Conservation (phyloP, 1,284 basidiomycete genomes). For the Chondrostereum purpureum region DNA sequence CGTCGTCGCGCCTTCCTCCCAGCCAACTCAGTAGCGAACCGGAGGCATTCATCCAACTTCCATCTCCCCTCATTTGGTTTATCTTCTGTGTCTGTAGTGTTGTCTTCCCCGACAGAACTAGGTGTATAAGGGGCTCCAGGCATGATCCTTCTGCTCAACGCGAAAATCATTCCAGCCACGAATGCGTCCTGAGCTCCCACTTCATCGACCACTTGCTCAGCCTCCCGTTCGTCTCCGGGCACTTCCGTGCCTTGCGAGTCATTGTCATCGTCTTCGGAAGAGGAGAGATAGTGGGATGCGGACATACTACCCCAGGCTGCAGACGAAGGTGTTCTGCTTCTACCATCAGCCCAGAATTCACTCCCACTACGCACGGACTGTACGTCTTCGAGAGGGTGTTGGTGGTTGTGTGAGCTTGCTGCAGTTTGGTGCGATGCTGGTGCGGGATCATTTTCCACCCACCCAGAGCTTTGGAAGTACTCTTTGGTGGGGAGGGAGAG, state of each 20-base stretch:
- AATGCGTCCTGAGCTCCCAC: slow-evolving; percentile 74
- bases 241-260: slow-evolving; percentile 56
- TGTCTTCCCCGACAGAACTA: slow-evolving; percentile 35
- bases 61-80: slow-evolving; percentile 48
- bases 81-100: slow-evolving; percentile 17
- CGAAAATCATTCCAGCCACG: slow-evolving; percentile 75
- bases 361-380: slow-evolving; percentile 67
- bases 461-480: slow-evolving; percentile 76
- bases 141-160: slow-evolving; percentile 55
- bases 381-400: slow-evolving; percentile 22
- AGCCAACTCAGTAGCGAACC: slow-evolving; percentile 75
- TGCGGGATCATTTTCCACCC: slow-evolving; percentile 44
- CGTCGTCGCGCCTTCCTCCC: slow-evolving; percentile 58
- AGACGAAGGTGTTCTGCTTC: slow-evolving; percentile 49
- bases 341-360: slow-evolving; percentile 63
- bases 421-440: slow-evolving; percentile 7
- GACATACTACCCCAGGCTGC: slow-evolving; percentile 33
- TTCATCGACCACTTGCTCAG: slow-evolving; percentile 50
- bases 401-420: neutral
- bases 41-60: slow-evolving; percentile 70
- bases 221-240: slow-evolving; percentile 27
- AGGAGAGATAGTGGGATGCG: slow-evolving; percentile 3
- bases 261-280: slow-evolving; percentile 35
- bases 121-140: slow-evolving; percentile 70
- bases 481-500: slow-evolving; percentile 76